Base-by-base conservation (phyloP, 1,139 yeast species). In the Suzukiozyma palmioleophila region DNA sequence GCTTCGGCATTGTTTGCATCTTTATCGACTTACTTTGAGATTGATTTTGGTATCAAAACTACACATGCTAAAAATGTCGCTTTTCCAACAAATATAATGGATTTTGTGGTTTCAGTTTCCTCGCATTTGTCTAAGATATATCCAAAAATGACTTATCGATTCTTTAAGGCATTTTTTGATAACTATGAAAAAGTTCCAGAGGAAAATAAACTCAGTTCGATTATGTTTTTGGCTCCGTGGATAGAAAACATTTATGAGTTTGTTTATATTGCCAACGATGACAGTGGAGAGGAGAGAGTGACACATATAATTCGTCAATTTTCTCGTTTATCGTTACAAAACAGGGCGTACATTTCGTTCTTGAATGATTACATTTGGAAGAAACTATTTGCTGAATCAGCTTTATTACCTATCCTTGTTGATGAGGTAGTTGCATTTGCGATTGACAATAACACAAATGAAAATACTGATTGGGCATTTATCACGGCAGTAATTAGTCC, bases 341-440 rank as follows among this genome's bases (percentile, higher is more conserved):
- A 81, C 38, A 62, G 58, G 33, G 58, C 59, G 5, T 57, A 61
- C 3, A 57, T 67, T 26, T 53, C 74, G 0, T 60, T 61, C 26
- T 49, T 69, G 21, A 68, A 66, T 43, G 75, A 79, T 36, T 75
- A 75, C 43, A 64, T 87, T n/a, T 88, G 96, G 96, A 75, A 81
- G 26, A 71, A 74, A 35, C 55, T 87, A 13, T 79, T 84, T 27
- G 53, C 73, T 3, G 90, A 85, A 46, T 79, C 81, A 35, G 67
- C 79, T 34, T 60, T 87, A 16, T 73, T 77, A 3, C 70, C 75
- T 8, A 60, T 79, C 3, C 66, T 87, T 29, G 75, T 86, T 11
- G 88, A 84, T 46, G 95, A 86, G 52, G 78, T 85, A 25, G 77
- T 84, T 15, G 77, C 81, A 1, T 85, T 79, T 50, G 85, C 90